Evolutionary conservation across 2,329 filamentous ascomycete genomes (phyloP).

Genomic region (Botrytis squamosa): DNA sequence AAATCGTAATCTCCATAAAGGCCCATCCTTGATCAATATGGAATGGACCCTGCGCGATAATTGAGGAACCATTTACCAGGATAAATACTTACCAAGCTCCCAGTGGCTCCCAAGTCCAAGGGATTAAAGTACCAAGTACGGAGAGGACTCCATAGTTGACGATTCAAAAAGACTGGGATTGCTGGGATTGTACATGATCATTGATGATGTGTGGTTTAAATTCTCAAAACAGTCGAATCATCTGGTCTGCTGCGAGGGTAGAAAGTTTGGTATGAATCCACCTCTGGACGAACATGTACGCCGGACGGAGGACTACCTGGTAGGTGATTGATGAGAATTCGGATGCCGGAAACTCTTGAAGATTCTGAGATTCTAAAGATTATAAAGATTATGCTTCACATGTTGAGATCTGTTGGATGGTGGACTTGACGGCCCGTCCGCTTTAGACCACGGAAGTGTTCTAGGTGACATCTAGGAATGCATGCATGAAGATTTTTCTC

Average conservation of each 20-base stretch:
- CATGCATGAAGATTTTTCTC: not conserved
- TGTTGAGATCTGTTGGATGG: not conserved
- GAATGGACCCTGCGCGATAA: slow-evolving; percentile 6
- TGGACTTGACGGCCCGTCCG: not conserved
- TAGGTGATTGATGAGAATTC: not conserved
- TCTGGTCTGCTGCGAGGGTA: not conserved
- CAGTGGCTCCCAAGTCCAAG: not conserved
- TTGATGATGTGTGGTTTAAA: not conserved
- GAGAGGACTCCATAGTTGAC: slow-evolving; percentile 1
- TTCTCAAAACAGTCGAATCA: not conserved
- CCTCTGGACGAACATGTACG: not conserved
- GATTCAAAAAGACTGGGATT: not conserved
- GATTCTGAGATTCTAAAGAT: slow-evolving; percentile 1
- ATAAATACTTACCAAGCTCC: not conserved
- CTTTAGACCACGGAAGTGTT: not conserved
- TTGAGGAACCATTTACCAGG: not conserved
- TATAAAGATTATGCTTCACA: not conserved
- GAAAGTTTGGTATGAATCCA: not conserved
- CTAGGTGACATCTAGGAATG: not conserved
- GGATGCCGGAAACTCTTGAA: not conserved
- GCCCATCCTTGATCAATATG: slow-evolving; percentile 11
- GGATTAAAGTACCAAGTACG: not conserved
- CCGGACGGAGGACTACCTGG: not conserved
- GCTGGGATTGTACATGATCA: not conserved
- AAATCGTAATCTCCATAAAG: slow-evolving; percentile 12